Evolutionary conservation across 2,329 filamentous ascomycete genomes (phyloP), one percentile per base, ranked within the genome.

Genomic region (Fusarium virguliforme): DNA sequence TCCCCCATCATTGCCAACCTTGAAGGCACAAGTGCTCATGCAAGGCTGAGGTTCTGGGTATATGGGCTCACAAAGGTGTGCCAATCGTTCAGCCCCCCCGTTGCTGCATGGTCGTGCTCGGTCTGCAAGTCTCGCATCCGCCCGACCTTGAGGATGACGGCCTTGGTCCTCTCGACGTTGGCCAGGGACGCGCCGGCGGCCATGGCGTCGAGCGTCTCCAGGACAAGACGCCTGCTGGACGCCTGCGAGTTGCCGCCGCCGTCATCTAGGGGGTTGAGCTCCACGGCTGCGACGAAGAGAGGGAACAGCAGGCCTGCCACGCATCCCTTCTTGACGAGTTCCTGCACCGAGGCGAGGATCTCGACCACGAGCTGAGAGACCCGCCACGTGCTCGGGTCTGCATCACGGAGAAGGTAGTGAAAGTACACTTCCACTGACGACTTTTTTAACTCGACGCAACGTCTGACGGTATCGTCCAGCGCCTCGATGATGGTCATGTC

Each of bases 61-160:
- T 76, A 77, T 0, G 75, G 76, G 24, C 72, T 75, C 13, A 78
- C 76, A 38, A 71, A 76, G 1, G 66, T 65, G 30, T 65, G 68
- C 76, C 76, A 78, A 30, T 78, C 76, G 18, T 77, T 78, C 1
- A 8, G 34, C 4, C 60, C 61, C 0, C 28, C 8, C 6, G 59
- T 12, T 3, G 4, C 35, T 5, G 41, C 24, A 0, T 59, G 8
- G 3, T 66, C 70, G 3, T 65, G 55, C 4, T 69, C 40, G 3
- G 70, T 46, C 12, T 71, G 43, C 2, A 78, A 51, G 24, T 86
- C 83, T 24, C 84, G 78, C 46, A 80, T 80, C 61, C 82, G 80
- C 85, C 85, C 86, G 10, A 86, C 79, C 48, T 83, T 84, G 9
- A 81, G 78, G 57, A 86, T 84, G 4, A 86, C 85, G 1, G 82